These are phyloP conservation scores for Verticillium albo-atrum DNA, from an alignment of 2,329 filamentous ascomycete genomes.

Conservation along the genomic window DNA sequence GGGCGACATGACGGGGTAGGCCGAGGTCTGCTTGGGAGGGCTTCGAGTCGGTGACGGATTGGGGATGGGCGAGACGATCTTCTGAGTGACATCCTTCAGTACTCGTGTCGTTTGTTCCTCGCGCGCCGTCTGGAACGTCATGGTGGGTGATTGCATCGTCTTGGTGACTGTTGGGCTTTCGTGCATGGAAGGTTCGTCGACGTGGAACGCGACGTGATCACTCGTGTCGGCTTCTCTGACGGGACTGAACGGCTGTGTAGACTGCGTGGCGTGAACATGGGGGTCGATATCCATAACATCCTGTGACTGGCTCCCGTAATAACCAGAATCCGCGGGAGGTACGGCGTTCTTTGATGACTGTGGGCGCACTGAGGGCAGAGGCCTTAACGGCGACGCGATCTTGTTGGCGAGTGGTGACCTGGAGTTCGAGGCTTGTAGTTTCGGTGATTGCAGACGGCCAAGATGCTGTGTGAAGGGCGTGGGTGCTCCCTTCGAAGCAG, in stretches of 20 bases:
- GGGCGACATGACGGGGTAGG: conserved; percentile 12
- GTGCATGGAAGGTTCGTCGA: conserved; percentile 8
- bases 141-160: conserved; percentile 23
- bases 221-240: conserved; percentile 4
- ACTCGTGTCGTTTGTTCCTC: conserved; percentile 35
- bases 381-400: conserved; percentile 24
- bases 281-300: conserved; percentile 39
- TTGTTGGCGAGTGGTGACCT: conserved; percentile 28
- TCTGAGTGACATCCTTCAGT: conserved; percentile 11
- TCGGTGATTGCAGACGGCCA: conserved; percentile 48
- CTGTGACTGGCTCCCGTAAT: conserved; percentile 62
- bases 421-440: conserved; percentile 52
- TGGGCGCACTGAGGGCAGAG: conserved; percentile 23
- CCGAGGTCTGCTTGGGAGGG: conserved; percentile 8
- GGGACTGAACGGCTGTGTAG: conserved; percentile 7
- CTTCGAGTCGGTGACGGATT: conserved; percentile 11
- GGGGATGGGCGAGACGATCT: conserved; percentile 9
- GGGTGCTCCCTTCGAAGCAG: conserved; percentile 48
- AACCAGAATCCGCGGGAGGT: conserved; percentile 60
- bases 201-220: conserved; percentile 12
- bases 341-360: conserved; percentile 24
- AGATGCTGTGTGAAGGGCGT: conserved; percentile 49
- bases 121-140: conserved; percentile 37
- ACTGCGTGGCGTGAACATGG: conserved; percentile 16
- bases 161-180: conserved; percentile 15